Percentiles rank a stretch among this genome's conserved stretches.
Evolutionary conservation across 2,329 filamentous ascomycete species (phyloP).

Genomic region (Fusarium neocosmosporiellum): DNA sequence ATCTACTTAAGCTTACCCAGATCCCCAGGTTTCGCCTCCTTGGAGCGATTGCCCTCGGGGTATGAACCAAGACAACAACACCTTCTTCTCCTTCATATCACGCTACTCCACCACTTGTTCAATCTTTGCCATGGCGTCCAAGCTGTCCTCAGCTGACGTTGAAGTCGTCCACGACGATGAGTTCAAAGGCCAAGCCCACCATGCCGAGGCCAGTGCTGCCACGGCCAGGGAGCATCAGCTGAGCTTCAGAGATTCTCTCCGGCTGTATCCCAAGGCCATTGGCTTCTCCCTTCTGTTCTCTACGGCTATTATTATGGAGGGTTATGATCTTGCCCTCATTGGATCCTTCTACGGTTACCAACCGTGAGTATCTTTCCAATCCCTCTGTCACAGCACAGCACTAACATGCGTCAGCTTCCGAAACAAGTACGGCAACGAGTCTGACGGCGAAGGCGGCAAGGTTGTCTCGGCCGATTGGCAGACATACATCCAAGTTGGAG

Average conservation of each 20-base stretch:
- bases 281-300: constrained; percentile 56
- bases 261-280: constrained; percentile 55
- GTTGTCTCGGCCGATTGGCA: constrained; percentile 41
- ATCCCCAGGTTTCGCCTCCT: constrained; percentile 3
- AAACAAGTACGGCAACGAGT: constrained; percentile 58
- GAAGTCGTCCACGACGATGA: background rate
- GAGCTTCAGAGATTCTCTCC: constrained; percentile 50
- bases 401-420: constrained; percentile 49
- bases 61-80: constrained; percentile 19
- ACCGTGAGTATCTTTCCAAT: constrained; percentile 17
- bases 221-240: constrained; percentile 54
- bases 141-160: background rate
- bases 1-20: background rate
- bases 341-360: constrained; percentile 55
- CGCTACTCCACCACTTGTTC: constrained; percentile 13
- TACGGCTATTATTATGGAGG: constrained; percentile 55
- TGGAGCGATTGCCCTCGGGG: background rate
- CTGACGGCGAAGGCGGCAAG: constrained; percentile 26
- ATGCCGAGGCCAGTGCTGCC: constrained; percentile 48
- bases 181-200: background rate
- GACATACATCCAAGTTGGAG: constrained; percentile 52
- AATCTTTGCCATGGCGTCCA: constrained; percentile 7
- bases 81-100: background rate
- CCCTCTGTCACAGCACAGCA: too few relatives aligned
- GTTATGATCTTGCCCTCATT: constrained; percentile 55